Percentiles rank a stretch among this genome's conserved stretches.
Evolutionary conservation across 257 asterid genomes (phyloP).

Genomic region (Petrea volubilis): DNA sequence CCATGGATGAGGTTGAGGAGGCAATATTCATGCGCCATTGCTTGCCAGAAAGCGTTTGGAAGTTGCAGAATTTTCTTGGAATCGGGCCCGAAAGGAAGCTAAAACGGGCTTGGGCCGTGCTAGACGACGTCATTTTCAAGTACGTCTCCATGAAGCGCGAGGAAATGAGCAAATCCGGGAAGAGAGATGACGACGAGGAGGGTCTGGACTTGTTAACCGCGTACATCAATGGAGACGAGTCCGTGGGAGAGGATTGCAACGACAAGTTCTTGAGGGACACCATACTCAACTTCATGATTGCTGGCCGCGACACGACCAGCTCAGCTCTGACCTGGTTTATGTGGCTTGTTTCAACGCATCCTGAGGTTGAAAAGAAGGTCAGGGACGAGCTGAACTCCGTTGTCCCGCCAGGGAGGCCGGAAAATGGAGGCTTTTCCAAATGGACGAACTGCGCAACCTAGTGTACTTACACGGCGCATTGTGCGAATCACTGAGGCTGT

Average conservation of each 20-base stretch:
- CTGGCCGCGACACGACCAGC: constrained; percentile 68
- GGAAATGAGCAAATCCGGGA: constrained; percentile 5
- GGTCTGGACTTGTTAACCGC: constrained; percentile 54
- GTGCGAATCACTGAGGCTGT: constrained; percentile 59
- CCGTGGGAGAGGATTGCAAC: constrained; percentile 15
- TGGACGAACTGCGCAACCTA: constrained; percentile 35
- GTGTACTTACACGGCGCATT: constrained; percentile 57
- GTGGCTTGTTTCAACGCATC: constrained; percentile 59
- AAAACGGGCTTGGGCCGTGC: constrained; percentile 35
- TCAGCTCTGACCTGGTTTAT: constrained; percentile 69
- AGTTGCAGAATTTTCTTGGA: constrained; percentile 36
- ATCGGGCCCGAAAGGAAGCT: constrained; percentile 48
- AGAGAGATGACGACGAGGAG: neutral
- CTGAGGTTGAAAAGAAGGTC: constrained; percentile 42
- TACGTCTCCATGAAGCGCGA: constrained; percentile 50
- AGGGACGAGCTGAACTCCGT: constrained; percentile 44
- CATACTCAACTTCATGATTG: constrained; percentile 57
- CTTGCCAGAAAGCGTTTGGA: constrained; percentile 53
- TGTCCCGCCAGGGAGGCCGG: constrained; percentile 11
- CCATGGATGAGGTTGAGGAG: constrained; percentile 71
- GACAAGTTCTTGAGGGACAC: constrained; percentile 57
- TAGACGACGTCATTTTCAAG: constrained; percentile 45
- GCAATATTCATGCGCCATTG: constrained; percentile 55
- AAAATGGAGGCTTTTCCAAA: constrained; percentile 34
- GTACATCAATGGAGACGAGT: constrained; percentile 40